phyloP scores from a whole-genome alignment of 495 filamentous ascomycete species.

The Penicillium arizonense region DNA sequence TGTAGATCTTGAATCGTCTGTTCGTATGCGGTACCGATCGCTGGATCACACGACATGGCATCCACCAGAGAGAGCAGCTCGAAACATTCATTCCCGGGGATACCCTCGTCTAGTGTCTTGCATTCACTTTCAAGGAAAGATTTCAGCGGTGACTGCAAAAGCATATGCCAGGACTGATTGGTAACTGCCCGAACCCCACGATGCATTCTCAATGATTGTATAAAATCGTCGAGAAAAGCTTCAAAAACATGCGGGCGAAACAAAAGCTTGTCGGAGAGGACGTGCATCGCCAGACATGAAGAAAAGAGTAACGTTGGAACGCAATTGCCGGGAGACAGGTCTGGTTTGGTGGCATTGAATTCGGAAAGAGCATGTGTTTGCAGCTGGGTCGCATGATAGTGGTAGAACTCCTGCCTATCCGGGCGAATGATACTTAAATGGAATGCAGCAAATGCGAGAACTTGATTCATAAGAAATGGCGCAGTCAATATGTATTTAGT shows the following conservation, averaged over 20 bases:
- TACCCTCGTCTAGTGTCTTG: constrained; percentile 2
- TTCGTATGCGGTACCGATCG: neutral
- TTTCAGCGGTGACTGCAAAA: constrained; percentile 9
- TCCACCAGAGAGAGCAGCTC: neutral
- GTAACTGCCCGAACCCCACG: constrained; percentile 40
- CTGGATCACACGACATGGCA: neutral
- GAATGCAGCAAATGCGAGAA: constrained; percentile 42
- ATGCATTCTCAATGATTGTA: constrained; percentile 42
- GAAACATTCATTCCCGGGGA: neutral
- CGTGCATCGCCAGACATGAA: constrained; percentile 40
- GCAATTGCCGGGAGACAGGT: constrained; percentile 34
- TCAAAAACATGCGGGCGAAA: constrained; percentile 24
- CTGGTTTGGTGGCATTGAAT: constrained; percentile 32
- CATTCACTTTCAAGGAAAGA: constrained; percentile 9
- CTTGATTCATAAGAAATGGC: constrained; percentile 43
- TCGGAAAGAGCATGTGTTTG: constrained; percentile 46
- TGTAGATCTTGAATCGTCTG: neutral
- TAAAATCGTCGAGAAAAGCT: constrained; percentile 36
- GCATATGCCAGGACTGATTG: constrained; percentile 20
- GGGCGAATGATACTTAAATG: constrained; percentile 38
- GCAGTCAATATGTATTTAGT: neutral
- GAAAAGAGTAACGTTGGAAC: constrained; percentile 50
- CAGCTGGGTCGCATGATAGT: constrained; percentile 43
- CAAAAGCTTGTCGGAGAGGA: constrained; percentile 41
- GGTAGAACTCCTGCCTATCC: constrained; percentile 31